Conservation (phyloP, 2,329 filamentous ascomycete genomes). For the Microsporum audouinii region DNA sequence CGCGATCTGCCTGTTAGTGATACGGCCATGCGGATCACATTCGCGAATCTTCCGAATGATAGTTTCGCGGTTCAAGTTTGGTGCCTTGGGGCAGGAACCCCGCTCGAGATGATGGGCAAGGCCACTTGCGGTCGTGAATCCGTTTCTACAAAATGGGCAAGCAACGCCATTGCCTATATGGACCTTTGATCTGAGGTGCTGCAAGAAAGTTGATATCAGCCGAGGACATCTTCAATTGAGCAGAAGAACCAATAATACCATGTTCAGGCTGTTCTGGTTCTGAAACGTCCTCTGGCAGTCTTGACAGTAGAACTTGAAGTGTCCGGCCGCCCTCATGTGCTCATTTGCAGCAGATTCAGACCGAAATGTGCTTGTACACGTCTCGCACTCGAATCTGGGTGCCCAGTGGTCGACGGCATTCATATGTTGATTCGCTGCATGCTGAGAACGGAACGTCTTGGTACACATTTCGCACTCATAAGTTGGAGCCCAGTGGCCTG, state of each 20-base stretch:
- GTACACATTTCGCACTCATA: neutral
- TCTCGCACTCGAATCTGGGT: slow-evolving; percentile 18
- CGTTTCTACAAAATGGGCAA: slow-evolving; percentile 46
- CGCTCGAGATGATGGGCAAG: slow-evolving; percentile 47
- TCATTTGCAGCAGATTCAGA: slow-evolving; percentile 10
- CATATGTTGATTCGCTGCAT: slow-evolving; percentile 24
- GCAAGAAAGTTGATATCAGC: neutral
- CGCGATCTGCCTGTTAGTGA: slow-evolving; percentile 44
- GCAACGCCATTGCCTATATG: slow-evolving; percentile 20
- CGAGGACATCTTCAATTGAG: neutral
- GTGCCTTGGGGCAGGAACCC: slow-evolving; percentile 41
- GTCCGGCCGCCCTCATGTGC: slow-evolving; percentile 10
- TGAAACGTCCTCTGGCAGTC: slow-evolving; percentile 23
- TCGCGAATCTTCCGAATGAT: slow-evolving; percentile 38
- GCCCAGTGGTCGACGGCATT: slow-evolving; percentile 21
- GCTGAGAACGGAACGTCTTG: slow-evolving; percentile 17
- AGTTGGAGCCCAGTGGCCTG: neutral
- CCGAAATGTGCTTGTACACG: slow-evolving; percentile 17
- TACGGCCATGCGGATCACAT: slow-evolving; percentile 38
- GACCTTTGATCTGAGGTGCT: slow-evolving; percentile 46
- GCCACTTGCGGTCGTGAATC: slow-evolving; percentile 43
- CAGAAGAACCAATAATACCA: slow-evolving; percentile 15
- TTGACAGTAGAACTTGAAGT: slow-evolving; percentile 20
- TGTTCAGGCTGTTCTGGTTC: slow-evolving; percentile 24
- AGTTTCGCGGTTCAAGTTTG: slow-evolving; percentile 36